These are phyloP conservation scores for Borealophlyctis nickersoniae DNA, from an alignment of 192 early-diverging fungal species.

Conservation along the genomic window DNA sequence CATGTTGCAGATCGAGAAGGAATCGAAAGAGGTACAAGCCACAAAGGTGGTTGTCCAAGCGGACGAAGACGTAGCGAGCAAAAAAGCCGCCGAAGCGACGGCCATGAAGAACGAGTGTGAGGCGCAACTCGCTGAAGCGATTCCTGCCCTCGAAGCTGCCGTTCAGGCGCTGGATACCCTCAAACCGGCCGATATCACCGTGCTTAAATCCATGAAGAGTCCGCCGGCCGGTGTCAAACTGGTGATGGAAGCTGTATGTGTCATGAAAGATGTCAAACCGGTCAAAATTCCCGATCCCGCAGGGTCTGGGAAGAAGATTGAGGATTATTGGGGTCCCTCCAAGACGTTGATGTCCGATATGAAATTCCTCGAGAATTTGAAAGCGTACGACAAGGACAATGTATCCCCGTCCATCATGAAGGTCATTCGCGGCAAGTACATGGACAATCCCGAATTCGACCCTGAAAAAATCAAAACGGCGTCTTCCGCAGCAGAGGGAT, in stretches of 20 bases:
- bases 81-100: conserved; percentile 52
- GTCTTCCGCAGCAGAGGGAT: conserved; percentile 59
- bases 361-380: conserved; percentile 52
- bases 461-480: conserved; percentile 62
- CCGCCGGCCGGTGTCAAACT: conserved; percentile 59
- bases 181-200: conserved; percentile 57
- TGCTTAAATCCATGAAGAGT: conserved; percentile 62
- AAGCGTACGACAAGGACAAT: conserved; percentile 60
- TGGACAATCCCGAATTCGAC: conserved; percentile 61
- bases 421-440: conserved; percentile 55
- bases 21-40: conserved; percentile 52
- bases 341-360: conserved; percentile 54
- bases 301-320: conserved; percentile 58
- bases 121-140: conserved; percentile 56
- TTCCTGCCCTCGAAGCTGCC: conserved; percentile 56
- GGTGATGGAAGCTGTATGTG: conserved; percentile 62
- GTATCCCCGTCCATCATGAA: conserved; percentile 56
- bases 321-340: conserved; percentile 57
- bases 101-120: conserved; percentile 62
- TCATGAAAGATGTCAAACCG: conserved; percentile 64
- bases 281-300: conserved; percentile 59
- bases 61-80: conserved; percentile 57
- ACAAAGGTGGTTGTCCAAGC: conserved; percentile 53
- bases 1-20: conserved; percentile 57
- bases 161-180: conserved; percentile 54